Evolutionary conservation across 1,284 basidiomycete genomes (phyloP).

Genomic region (Cryptococcus sp.): DNA sequence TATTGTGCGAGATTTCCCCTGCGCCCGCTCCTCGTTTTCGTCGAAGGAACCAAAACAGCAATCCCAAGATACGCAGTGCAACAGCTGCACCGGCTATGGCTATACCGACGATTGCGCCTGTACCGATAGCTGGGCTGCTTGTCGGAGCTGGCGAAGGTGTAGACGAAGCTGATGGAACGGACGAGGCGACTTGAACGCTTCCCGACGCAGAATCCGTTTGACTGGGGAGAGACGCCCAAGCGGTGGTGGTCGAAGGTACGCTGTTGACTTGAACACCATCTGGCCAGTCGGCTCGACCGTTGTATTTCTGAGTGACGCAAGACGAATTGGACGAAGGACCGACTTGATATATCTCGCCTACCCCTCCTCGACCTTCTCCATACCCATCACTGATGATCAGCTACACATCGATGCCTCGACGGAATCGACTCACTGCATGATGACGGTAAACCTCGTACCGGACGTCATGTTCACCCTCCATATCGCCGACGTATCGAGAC

Average conservation of each 20-base stretch:
- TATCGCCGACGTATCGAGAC: not conserved
- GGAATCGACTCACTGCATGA: slow-evolving; percentile 7
- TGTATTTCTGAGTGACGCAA: slow-evolving; percentile 2
- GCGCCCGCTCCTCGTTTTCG: not conserved
- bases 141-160: not conserved
- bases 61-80: not conserved
- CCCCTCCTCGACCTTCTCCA: slow-evolving; percentile 2
- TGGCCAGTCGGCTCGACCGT: not conserved
- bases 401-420: not conserved
- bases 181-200: not conserved
- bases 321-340: not conserved
- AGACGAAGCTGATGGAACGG: not conserved
- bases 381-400: slow-evolving; percentile 5
- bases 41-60: slow-evolving; percentile 1
- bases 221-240: not conserved
- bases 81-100: slow-evolving; percentile 1
- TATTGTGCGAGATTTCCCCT: not conserved
- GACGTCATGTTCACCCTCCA: slow-evolving; percentile 10
- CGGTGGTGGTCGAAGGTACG: not conserved
- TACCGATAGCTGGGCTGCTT: not conserved
- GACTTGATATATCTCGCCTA: slow-evolving; percentile 7
- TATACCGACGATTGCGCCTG: slow-evolving; percentile 3
- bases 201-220: not conserved
- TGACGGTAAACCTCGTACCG: slow-evolving; percentile 7
- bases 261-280: not conserved